A percentile compares a stretch with the other conserved stretches of the same genome.
Evolutionary conservation across 2,329 filamentous ascomycete genomes (phyloP).

Genomic region (Colletotrichum cuscutae): DNA sequence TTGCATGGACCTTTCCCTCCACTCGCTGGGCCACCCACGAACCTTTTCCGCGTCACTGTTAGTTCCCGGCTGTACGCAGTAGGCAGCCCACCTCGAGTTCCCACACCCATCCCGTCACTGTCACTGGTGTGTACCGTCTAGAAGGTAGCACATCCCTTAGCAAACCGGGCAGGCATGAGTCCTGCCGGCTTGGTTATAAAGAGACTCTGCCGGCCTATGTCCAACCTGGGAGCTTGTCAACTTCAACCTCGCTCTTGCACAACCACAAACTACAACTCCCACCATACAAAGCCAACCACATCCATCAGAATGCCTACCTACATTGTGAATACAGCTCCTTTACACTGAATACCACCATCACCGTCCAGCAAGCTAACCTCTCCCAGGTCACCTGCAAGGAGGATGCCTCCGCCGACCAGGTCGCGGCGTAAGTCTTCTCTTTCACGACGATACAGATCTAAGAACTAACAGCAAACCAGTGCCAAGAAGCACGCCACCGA

Average conservation of each 20-base stretch:
- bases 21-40: not conserved
- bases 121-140: not conserved
- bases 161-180: conserved; percentile 25
- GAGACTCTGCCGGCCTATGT: conserved; percentile 8
- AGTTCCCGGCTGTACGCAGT: conserved; percentile 16
- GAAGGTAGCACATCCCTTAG: not conserved
- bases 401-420: conserved; percentile 71
- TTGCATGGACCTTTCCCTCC: conserved; percentile 26
- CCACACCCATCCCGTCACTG: conserved; percentile 14
- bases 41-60: conserved; percentile 24
- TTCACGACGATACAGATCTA: not conserved
- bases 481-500: conserved; percentile 80
- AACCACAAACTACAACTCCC: not conserved
- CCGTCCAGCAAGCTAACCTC: conserved; percentile 31
- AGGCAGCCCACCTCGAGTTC: conserved; percentile 12
- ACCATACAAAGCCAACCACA: not conserved
- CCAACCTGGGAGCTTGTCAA: not conserved
- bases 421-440: conserved; percentile 67
- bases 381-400: conserved; percentile 82
- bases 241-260: conserved; percentile 1
- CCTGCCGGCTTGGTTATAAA: conserved; percentile 24
- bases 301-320: conserved; percentile 62
- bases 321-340: conserved; percentile 55
- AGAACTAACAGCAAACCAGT: conserved; percentile 53
- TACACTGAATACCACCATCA: not conserved